A percentile compares a stretch with the other conserved stretches of the same genome.
phyloP scores from a whole-genome alignment of 2,329 filamentous ascomycete species.

The Stemphylium vesicarium region DNA sequence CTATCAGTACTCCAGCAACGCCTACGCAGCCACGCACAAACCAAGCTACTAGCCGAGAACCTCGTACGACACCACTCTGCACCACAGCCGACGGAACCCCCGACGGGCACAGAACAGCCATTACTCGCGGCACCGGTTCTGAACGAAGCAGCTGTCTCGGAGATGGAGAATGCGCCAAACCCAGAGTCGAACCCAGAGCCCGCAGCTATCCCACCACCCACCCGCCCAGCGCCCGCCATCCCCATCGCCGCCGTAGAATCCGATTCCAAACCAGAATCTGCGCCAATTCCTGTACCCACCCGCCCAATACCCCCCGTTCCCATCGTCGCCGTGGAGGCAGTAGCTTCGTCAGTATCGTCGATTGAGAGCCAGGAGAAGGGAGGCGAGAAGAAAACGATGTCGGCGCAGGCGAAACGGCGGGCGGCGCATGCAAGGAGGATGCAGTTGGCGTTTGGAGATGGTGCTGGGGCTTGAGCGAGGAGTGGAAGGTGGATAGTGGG shows the following conservation, averaged over 20 bases:
- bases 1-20: slow-evolving; percentile 8
- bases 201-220: neutral
- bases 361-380: neutral
- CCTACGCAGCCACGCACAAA: slow-evolving; percentile 2
- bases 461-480: neutral
- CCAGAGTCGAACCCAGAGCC: neutral
- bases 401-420: slow-evolving; percentile 34
- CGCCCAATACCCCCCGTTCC: neutral
- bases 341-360: neutral
- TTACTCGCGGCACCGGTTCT: neutral
- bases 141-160: neutral
- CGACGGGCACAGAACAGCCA: neutral
- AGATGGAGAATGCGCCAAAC: too few relatives aligned
- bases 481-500: neutral
- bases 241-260: neutral
- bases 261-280: neutral
- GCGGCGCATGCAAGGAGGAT: slow-evolving; percentile 35
- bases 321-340: neutral
- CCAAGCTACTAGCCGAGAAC: neutral
- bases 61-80: neutral
- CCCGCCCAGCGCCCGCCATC: neutral
- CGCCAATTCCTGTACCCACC: neutral
- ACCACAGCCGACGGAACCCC: neutral
- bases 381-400: slow-evolving; percentile 16
- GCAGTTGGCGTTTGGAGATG: slow-evolving; percentile 30